Evolutionary conservation across 179 eudicot species (phyloP).

Genomic region (Beta corolliflora): DNA sequence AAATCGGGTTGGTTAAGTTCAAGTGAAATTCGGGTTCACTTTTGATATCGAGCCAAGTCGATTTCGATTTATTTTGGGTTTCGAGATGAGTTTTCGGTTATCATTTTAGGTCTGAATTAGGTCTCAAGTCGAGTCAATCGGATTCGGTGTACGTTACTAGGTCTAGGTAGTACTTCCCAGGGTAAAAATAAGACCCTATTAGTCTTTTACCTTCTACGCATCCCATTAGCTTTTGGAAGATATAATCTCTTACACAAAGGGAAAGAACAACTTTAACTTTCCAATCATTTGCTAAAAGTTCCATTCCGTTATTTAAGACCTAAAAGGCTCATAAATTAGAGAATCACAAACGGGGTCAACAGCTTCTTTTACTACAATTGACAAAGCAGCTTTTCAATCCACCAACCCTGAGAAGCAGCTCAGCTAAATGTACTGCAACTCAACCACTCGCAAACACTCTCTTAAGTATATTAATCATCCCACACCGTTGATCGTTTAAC

Average conservation of each 20-base stretch:
- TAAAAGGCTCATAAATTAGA: neutral
- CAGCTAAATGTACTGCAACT: no score
- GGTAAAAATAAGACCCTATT: no score
- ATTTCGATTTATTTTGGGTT: no score
- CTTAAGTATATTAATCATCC: neutral
- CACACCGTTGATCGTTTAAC: neutral
- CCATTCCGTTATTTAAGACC: neutral
- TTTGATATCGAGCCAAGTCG: no score
- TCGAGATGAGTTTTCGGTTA: no score
- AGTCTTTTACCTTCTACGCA: neutral
- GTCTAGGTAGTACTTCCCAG: no score
- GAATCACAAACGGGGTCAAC: neutral
- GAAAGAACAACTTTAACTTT: neutral
- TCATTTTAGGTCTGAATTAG: no score
- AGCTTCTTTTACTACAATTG: constrained; percentile 15
- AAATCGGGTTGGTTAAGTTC: no score
- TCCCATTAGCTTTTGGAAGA: neutral
- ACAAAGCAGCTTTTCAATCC: constrained; percentile 7
- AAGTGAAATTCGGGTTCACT: no score
- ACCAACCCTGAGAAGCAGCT: neutral
- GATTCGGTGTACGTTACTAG: no score
- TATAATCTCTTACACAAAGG: neutral
- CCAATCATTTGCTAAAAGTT: constrained; percentile 23
- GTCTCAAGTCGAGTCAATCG: no score
- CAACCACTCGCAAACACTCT: neutral